Base-by-base conservation (phyloP, 75 land plant genomes). In the Ceratopteris richardii region DNA sequence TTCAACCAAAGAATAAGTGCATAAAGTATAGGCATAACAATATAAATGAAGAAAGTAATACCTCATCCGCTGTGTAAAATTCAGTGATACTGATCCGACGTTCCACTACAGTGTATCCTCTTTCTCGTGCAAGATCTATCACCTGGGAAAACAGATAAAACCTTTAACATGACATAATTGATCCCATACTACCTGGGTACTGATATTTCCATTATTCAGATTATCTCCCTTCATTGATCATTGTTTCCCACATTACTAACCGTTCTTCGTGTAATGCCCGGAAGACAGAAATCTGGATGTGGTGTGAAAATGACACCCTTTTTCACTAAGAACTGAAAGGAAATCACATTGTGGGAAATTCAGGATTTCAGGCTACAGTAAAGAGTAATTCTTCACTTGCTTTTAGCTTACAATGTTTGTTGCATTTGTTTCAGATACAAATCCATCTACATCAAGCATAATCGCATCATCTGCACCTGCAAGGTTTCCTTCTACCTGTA, bases 401-500 rank as follows among this genome's bases (percentile, higher is more conserved):
- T n/a, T n/a, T n/a, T n/a, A 1, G 61, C 84, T 83, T 58, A 94
- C 96, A 39, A 94, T 67, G 70, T 94, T 94, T 56, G 96, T 94
- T n/a, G 96, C 98, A 94, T 94, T 94, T 64, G 98, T 94, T 76
- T 94, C 98, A 29, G 98, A 94, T 2, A 94, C 98, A 76, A 79
- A 94, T 51, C 98, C 98, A 72, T 94, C 90, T 60, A 85, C 69
- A 66, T 94, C 98, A 48, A 94, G 98, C 98, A 94, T 94, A 58
- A 94, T 79, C n/a, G 98, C 91, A 79, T 94, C 98, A 69, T 66
- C 98, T 43, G 85, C 96, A 16, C 78, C 72, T 58, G 97, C 91
- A 64, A 80, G 72, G 58, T 94, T 94, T 30, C 98, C 96, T 73
- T 94, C 98, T 62, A 94, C 75, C 98, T 94, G 80, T 37, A 70